Evolutionary conservation across 2,329 filamentous ascomycete genomes (phyloP).

Genomic region (Phialophora tarda): DNA sequence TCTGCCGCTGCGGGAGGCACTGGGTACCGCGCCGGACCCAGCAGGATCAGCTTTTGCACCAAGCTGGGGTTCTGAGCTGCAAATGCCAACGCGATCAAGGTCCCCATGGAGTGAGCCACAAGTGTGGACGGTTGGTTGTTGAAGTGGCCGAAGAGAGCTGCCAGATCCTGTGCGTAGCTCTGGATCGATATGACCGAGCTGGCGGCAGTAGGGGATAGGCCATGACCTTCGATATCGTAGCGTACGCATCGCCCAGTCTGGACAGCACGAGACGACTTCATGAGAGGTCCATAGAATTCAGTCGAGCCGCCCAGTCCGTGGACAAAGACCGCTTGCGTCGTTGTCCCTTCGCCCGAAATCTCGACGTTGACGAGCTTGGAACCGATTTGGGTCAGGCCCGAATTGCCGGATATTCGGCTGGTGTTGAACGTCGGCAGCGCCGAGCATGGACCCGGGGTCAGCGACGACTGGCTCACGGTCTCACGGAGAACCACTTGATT

Average conservation of each 20-base stretch:
- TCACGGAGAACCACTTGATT: constrained; percentile 47
- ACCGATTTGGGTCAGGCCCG: constrained; percentile 16
- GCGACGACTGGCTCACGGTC: constrained; percentile 10
- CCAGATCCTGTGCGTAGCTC: constrained; percentile 53
- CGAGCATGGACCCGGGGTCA: not conserved
- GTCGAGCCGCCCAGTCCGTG: constrained; percentile 60
- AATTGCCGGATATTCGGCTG: constrained; percentile 45
- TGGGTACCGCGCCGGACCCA: constrained; percentile 57
- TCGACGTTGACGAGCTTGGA: constrained; percentile 51
- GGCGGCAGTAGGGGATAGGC: constrained; percentile 59
- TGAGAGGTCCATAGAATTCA: constrained; percentile 55
- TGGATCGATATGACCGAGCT: constrained; percentile 50
- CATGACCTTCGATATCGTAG: constrained; percentile 64
- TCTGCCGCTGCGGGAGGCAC: constrained; percentile 48
- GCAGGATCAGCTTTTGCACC: constrained; percentile 53
- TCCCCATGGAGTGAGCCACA: constrained; percentile 60
- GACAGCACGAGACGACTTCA: constrained; percentile 42
- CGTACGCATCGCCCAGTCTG: constrained; percentile 48
- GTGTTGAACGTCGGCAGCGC: constrained; percentile 36
- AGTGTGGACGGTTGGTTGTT: constrained; percentile 46
- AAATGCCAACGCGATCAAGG: constrained; percentile 55
- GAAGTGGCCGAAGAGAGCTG: constrained; percentile 44
- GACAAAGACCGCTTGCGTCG: constrained; percentile 54
- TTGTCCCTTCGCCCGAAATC: constrained; percentile 36
- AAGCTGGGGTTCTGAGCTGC: constrained; percentile 48